These are phyloP conservation scores for Asterophora lycoperdoides DNA, from an alignment of 768 basidiomycete genomes.

Conservation along the genomic window DNA sequence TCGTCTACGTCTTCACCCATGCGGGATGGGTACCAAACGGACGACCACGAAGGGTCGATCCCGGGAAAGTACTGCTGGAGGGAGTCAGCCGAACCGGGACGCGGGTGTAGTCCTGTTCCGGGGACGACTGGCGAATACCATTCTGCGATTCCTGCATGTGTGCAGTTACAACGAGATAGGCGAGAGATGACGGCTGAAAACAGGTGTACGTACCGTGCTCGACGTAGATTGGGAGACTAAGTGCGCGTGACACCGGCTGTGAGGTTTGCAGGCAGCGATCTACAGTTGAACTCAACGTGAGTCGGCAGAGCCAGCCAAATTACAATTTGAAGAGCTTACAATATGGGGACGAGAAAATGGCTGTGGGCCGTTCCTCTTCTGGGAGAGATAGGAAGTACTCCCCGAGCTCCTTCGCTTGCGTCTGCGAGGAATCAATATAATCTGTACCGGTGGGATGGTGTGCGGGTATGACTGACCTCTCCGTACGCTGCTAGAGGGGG, in stretches of 20 bases:
- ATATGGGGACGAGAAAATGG: slow-evolving; percentile 81
- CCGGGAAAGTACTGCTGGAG: slow-evolving; percentile 53
- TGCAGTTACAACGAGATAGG: not conserved
- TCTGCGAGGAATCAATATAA: slow-evolving; percentile 29
- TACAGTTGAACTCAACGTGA: slow-evolving; percentile 21
- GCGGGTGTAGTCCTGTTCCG: slow-evolving; percentile 71
- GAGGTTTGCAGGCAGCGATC: slow-evolving; percentile 88
- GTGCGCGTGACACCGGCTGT: slow-evolving; percentile 54
- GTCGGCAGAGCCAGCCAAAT: not conserved
- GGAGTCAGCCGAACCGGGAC: slow-evolving; percentile 53
- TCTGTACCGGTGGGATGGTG: not conserved
- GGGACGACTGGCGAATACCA: slow-evolving; percentile 75
- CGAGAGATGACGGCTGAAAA: not conserved
- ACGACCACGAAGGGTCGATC: slow-evolving; percentile 62
- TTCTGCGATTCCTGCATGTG: slow-evolving; percentile 55
- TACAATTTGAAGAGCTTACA: slow-evolving; percentile 41
- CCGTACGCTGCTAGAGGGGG: slow-evolving; percentile 71
- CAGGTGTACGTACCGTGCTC: slow-evolving; percentile 61
- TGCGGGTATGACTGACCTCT: slow-evolving; percentile 38
- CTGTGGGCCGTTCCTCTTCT: slow-evolving; percentile 63
- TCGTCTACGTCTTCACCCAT: slow-evolving; percentile 65
- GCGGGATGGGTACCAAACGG: slow-evolving; percentile 67
- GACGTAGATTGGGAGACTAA: slow-evolving; percentile 66
- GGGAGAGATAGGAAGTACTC: slow-evolving; percentile 61
- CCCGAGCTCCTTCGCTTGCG: slow-evolving; percentile 72